These are phyloP conservation scores for Malus orientalis DNA, from an alignment of 306 rosid genomes.

Conservation along the genomic window DNA sequence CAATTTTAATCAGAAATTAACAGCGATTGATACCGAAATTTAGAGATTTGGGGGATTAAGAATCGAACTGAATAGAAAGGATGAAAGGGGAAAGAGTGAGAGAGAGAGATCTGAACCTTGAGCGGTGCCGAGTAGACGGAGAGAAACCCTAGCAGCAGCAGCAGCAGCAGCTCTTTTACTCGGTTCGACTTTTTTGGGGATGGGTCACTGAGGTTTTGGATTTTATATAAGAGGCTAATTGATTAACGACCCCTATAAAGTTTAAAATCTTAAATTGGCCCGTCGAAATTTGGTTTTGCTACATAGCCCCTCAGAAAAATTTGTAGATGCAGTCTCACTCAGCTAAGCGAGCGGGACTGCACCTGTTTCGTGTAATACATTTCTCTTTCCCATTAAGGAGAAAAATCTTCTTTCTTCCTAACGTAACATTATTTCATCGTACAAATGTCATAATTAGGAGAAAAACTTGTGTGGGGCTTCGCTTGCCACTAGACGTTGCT, in stretches of 20 bases:
- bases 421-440: too few relatives aligned
- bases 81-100: neutral
- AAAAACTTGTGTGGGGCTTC: too few relatives aligned
- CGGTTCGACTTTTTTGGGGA: neutral
- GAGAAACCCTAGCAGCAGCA: constrained; percentile 47
- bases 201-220: neutral
- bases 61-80: neutral
- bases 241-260: neutral
- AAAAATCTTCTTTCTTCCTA: too few relatives aligned
- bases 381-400: too few relatives aligned
- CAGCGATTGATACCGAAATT: neutral
- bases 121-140: neutral
- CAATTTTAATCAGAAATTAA: neutral
- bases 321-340: too few relatives aligned
- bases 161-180: constrained; percentile 28
- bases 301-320: neutral
- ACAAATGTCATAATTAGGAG: too few relatives aligned
- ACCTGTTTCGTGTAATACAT: too few relatives aligned
- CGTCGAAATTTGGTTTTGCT: neutral
- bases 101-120: constrained; percentile 26
- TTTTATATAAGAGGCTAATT: neutral
- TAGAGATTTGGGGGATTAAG: neutral
- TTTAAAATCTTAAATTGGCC: neutral
- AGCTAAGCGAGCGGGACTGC: too few relatives aligned
- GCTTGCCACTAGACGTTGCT: too few relatives aligned